phyloP scores from a whole-genome alignment of 371 early-diverging fungal genomes.

The Cokeromyces recurvatus region DNA sequence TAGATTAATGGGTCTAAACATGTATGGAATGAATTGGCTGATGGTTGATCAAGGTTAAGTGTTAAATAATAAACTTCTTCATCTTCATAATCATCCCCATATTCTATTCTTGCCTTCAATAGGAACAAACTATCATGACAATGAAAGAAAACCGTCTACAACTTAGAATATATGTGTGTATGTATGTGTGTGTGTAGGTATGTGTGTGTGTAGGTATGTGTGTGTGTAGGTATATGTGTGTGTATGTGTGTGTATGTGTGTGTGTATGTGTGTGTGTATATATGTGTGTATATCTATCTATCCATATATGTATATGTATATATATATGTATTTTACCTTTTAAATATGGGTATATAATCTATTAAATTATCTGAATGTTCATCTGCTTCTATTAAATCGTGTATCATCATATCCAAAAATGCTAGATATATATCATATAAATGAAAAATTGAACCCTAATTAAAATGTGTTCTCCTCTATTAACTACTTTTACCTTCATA shows the following conservation, averaged over 20 bases:
- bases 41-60: conserved; percentile 12
- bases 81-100: conserved; percentile 15
- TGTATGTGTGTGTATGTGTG: too few species aligned
- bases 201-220: too few species aligned
- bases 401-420: conserved; percentile 23
- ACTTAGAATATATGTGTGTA: too few species aligned
- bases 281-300: too few species aligned
- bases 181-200: too few species aligned
- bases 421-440: conserved; percentile 4
- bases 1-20: conserved; percentile 40
- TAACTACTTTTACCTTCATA: conserved; percentile 19
- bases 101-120: conserved; percentile 18
- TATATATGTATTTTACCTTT: conserved; percentile 6
- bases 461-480: too few species aligned
- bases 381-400: conserved; percentile 13
- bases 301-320: too few species aligned
- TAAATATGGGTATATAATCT: conserved; percentile 8
- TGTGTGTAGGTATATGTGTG: too few species aligned
- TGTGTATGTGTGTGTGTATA: too few species aligned
- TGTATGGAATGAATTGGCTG: conserved; percentile 25
- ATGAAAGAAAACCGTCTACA: not conserved
- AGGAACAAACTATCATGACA: conserved; percentile 21
- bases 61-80: conserved; percentile 24
- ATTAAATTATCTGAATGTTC: conserved; percentile 6
- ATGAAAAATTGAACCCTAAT: too few species aligned